Evolutionary conservation across 2,329 filamentous ascomycete species (phyloP), one percentile per base, ranked within the genome.

Genomic region (Sclerotiophoma versabilis): DNA sequence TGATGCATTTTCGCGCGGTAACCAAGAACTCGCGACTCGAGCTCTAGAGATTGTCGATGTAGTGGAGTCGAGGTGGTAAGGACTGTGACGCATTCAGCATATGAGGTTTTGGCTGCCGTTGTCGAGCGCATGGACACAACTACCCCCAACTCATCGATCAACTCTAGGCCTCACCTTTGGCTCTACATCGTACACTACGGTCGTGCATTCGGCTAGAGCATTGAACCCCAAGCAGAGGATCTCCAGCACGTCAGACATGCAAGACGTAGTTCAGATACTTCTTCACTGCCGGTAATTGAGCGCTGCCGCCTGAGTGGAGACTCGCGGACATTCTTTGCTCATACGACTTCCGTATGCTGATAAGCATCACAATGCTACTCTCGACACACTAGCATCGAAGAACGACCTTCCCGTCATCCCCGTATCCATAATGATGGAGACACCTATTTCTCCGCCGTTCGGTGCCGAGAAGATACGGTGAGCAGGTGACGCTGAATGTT

Each of bases 391-490:
- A 54, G 50, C 50, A 49, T 32, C 29, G 34, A 41, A 25, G 14
- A 30, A 26, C 30, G 32, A 36, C 38, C 33, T 7, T 32, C 29
- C 47, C 41, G 25, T 32, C 30, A 19, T 54, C 47, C 34, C 47
- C 26, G 27, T 52, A 37, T 26, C 48, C 41, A 55, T 51, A 60
- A 49, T 54, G 30, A 52, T 48, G 10, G 34, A 29, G 30, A 30
- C 41, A 45, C 38, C 26, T 17, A 12, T 25, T 17, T 25, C 14
- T 22, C 37, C 32, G 45, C 30, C 20, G 27, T 29, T 50, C 17
- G 27, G 32, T 48, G 47, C 43, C 42, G 43, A 43, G 36, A 45
- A 52, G 38, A 49, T 52, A 49, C 54, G 54, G 54, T 57, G 54
- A 49, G 54, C 48, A 49, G 38, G 48, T 52, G 49, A 59, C 48